Evolutionary conservation across 192 early-diverging fungal species (phyloP).

Genomic region (Oehlia diaphana): DNA sequence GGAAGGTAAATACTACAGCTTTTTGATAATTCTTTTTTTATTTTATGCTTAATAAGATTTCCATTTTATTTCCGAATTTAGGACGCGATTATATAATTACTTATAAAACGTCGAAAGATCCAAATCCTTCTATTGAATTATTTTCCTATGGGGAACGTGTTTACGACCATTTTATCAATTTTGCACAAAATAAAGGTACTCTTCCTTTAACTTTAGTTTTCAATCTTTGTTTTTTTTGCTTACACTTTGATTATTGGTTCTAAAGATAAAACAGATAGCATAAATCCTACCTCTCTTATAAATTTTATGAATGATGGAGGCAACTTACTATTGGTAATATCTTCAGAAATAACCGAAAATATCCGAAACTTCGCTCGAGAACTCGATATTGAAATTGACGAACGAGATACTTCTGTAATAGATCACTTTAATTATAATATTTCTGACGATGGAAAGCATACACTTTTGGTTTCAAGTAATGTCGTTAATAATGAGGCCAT

Average conservation of each 20-base stretch:
- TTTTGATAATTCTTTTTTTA: conserved; percentile 24
- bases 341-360: conserved; percentile 61
- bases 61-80: conserved; percentile 33
- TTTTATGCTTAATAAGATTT: conserved; percentile 30
- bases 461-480: conserved; percentile 48
- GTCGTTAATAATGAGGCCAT: conserved; percentile 47
- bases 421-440: conserved; percentile 67
- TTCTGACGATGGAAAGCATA: conserved; percentile 48
- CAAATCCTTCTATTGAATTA: conserved; percentile 54
- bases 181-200: conserved; percentile 74
- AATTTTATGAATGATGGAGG: conserved; percentile 91
- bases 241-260: not conserved
- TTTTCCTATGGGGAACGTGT: conserved; percentile 59
- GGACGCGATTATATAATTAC: conserved; percentile 63
- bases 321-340: conserved; percentile 79
- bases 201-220: conserved; percentile 16
- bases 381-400: conserved; percentile 86
- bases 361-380: conserved; percentile 85
- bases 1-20: conserved; percentile 36
- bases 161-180: conserved; percentile 82
- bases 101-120: conserved; percentile 55
- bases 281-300: conserved; percentile 61
- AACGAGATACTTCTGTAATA: conserved; percentile 62
- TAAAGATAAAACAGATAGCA: conserved; percentile 50
- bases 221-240: not conserved